A percentile compares a stretch with the other conserved stretches of the same genome.
These are phyloP conservation scores for Neofusicoccum parvum DNA, from an alignment of 2,329 filamentous ascomycete genomes.

Conservation along the genomic window DNA sequence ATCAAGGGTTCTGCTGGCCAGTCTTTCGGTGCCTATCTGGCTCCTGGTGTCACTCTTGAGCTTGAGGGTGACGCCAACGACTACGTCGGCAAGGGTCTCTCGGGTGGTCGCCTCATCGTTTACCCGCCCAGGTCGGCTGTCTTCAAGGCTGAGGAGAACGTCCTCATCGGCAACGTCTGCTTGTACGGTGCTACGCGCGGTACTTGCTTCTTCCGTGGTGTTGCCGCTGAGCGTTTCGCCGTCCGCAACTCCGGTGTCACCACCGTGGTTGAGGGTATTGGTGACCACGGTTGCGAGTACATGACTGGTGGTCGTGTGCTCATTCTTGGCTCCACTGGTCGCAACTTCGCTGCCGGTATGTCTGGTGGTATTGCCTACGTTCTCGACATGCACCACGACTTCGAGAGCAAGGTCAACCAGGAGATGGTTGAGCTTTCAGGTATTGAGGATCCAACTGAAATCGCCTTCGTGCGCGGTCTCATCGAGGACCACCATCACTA, in stretches of 20 bases:
- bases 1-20: conserved; percentile 96
- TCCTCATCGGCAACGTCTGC: conserved; percentile 91
- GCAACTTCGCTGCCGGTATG: conserved; percentile 98
- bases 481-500: conserved; percentile 98
- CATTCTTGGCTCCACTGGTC: conserved; percentile 83
- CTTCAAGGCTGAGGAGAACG: conserved; percentile 95
- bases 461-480: conserved; percentile 85
- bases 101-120: conserved; percentile 87
- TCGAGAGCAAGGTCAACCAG: conserved; percentile 89
- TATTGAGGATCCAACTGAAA: conserved; percentile 82
- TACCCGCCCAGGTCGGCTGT: conserved; percentile 89
- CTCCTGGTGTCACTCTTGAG: conserved; percentile 90
- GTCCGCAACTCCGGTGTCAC: conserved; percentile 95
- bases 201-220: conserved; percentile 94
- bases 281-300: conserved; percentile 97
- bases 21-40: conserved; percentile 92
- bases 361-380: conserved; percentile 96
- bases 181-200: conserved; percentile 91
- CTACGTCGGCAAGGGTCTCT: conserved; percentile 94
- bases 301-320: conserved; percentile 96
- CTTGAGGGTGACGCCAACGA: conserved; percentile 96
- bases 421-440: conserved; percentile 94
- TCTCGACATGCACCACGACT: conserved; percentile 85
- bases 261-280: conserved; percentile 93
- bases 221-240: conserved; percentile 93